These are phyloP conservation scores for Microascus cirrosus DNA, from an alignment of 2,329 filamentous ascomycete genomes.

Conservation along the genomic window DNA sequence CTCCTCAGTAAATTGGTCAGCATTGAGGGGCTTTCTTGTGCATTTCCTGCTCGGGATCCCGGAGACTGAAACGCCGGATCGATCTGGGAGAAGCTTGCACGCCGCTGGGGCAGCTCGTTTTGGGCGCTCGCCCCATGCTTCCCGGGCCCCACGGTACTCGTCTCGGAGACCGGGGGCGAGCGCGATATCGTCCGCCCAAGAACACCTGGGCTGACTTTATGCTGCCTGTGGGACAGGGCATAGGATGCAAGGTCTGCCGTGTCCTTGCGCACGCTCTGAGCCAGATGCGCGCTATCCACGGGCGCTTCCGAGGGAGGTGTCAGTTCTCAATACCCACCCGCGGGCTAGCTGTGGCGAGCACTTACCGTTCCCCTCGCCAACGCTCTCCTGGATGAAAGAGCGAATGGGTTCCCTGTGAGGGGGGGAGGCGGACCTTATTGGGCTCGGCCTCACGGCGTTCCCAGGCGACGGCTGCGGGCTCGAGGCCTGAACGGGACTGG, in stretches of 20 bases:
- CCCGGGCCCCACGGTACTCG: background rate
- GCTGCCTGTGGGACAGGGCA: slow-evolving; percentile 55
- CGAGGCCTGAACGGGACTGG: background rate
- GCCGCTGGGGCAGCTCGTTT: background rate
- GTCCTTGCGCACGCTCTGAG: slow-evolving; percentile 70
- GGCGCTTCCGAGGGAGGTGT: slow-evolving; percentile 23
- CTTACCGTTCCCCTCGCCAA: slow-evolving; percentile 48
- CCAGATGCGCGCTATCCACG: slow-evolving; percentile 61
- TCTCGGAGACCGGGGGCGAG: background rate
- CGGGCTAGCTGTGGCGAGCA: slow-evolving; percentile 1
- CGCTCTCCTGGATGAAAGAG: slow-evolving; percentile 59
- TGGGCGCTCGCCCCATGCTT: background rate
- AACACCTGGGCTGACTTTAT: slow-evolving; percentile 6
- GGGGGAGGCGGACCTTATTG: slow-evolving; percentile 17
- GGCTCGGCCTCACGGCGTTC: background rate
- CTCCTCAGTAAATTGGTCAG: slow-evolving; percentile 37
- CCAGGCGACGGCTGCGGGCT: background rate
- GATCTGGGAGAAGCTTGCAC: slow-evolving; percentile 5
- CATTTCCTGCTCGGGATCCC: slow-evolving; percentile 6
- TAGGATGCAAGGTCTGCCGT: slow-evolving; percentile 80
- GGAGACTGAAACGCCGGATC: background rate
- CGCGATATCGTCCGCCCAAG: background rate
- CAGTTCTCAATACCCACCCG: background rate
- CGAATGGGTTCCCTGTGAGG: slow-evolving; percentile 54
- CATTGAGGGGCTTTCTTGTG: slow-evolving; percentile 27